Evolutionary conservation across 495 filamentous ascomycete species (phyloP).

Genomic region (Aspergillus ellipticus): DNA sequence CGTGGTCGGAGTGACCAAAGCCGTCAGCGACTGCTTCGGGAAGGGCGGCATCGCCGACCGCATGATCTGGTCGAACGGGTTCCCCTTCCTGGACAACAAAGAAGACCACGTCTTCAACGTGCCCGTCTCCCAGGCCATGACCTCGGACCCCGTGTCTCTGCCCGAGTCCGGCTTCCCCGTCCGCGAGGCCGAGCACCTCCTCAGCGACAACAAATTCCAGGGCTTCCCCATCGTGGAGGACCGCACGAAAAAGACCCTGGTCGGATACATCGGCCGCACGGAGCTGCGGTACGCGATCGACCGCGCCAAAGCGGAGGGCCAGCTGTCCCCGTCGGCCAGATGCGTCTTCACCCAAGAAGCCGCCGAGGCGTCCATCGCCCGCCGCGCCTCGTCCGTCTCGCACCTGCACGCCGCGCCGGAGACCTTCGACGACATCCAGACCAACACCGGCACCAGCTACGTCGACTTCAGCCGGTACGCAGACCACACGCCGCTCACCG

Average conservation of each 20-base stretch:
- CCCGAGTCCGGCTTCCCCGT: conserved; percentile 73
- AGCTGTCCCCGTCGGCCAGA: conserved; percentile 61
- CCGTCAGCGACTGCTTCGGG: conserved; percentile 83
- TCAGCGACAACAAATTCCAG: conserved; percentile 82
- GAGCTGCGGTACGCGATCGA: conserved; percentile 93
- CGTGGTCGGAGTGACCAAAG: conserved; percentile 95
- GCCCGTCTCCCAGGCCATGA: conserved; percentile 92
- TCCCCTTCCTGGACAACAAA: conserved; percentile 96
- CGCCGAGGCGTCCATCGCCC: conserved; percentile 35
- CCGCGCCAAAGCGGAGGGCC: conserved; percentile 70
- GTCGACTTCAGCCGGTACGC: conserved; percentile 87
- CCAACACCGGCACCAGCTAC: conserved; percentile 50
- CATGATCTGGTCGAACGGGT: conserved; percentile 99
- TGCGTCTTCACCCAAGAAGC: conserved; percentile 77
- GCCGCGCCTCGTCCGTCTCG: conserved; percentile 28
- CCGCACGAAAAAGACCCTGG: conserved; percentile 60
- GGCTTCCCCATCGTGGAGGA: conserved; percentile 93
- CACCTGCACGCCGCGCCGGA: conserved; percentile 42
- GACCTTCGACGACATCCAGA: conserved; percentile 62
- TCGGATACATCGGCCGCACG: conserved; percentile 94
- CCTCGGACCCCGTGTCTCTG: conserved; percentile 65
- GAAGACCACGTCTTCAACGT: conserved; percentile 98
- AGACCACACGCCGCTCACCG: conserved; percentile 84
- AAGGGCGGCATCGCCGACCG: conserved; percentile 96
- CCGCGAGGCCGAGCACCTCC: conserved; percentile 66